Conservation (phyloP, 805 yeast genomes). For the Metschnikowia kunwiensis region DNA sequence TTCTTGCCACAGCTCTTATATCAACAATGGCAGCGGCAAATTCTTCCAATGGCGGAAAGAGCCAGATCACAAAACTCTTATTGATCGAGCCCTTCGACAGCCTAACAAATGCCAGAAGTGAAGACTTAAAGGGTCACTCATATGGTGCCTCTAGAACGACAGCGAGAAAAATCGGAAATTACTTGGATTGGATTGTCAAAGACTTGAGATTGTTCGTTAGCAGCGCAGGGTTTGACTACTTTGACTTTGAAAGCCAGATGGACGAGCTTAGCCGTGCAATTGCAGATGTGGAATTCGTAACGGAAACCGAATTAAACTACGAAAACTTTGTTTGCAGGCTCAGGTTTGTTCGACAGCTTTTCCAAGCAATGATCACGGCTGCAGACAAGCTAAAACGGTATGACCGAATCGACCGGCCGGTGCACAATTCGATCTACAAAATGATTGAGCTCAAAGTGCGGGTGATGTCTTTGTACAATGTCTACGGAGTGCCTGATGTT, state of each 20-base stretch:
- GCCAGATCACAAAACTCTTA: no score
- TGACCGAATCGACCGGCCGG: not conserved
- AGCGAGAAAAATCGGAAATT: not conserved
- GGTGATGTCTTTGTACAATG: not conserved
- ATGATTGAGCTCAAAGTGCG: not conserved
- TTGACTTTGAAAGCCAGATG: not conserved
- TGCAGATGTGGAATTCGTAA: not conserved
- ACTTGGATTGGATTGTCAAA: not conserved
- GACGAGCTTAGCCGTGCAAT: not conserved
- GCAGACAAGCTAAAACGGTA: constrained; percentile 3
- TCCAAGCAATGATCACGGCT: not conserved
- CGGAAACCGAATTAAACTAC: constrained; percentile 1
- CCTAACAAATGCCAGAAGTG: no score
- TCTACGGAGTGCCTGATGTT: not conserved
- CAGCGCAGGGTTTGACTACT: not conserved
- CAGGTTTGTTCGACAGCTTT: not conserved
- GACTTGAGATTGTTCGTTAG: not conserved
- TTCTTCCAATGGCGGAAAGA: no score
- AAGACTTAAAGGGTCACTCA: no score
- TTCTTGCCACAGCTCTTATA: no score
- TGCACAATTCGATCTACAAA: not conserved
- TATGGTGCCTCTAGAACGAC: no score
- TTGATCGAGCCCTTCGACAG: no score
- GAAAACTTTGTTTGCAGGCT: not conserved
- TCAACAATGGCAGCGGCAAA: no score